phyloP scores from a whole-genome alignment of 768 basidiomycete species.

The Sutorius australiensis region DNA sequence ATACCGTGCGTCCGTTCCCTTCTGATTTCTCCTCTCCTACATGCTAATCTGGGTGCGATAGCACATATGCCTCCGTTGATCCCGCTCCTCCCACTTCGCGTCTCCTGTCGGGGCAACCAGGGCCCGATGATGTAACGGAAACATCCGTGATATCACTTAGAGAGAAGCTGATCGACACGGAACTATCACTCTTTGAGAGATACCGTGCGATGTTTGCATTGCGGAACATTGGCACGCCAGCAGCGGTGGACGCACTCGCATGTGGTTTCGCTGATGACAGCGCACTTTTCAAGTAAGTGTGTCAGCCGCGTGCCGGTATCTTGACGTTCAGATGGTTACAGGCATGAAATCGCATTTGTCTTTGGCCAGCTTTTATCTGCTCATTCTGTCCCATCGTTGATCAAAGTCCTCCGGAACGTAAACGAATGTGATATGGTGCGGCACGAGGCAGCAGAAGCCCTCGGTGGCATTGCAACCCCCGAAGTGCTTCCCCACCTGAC shows the following conservation, averaged over 20 bases:
- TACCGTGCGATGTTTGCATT: conserved; percentile 99
- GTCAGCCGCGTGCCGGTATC: not conserved
- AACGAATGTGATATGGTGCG: conserved; percentile 94
- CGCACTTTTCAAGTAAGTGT: conserved; percentile 84
- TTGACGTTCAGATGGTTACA: conserved; percentile 28
- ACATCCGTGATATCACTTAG: conserved; percentile 53
- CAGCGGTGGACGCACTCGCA: conserved; percentile 87
- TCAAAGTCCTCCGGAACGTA: conserved; percentile 68
- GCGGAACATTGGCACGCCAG: conserved; percentile 83
- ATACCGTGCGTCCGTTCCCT: conserved; percentile 33
- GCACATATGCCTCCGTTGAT: conserved; percentile 80
- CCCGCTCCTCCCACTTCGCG: conserved; percentile 79
- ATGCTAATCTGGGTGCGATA: conserved; percentile 24
- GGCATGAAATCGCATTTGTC: conserved; percentile 97
- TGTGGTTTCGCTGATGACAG: conserved; percentile 86
- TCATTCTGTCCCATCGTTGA: conserved; percentile 81
- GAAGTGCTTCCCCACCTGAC: conserved; percentile 84
- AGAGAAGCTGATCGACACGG: conserved; percentile 58
- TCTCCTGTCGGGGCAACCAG: conserved; percentile 52
- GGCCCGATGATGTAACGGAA: conserved; percentile 47
- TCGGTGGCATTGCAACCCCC: conserved; percentile 94
- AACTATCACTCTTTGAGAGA: conserved; percentile 78
- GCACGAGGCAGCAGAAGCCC: conserved; percentile 96
- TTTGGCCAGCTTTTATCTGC: conserved; percentile 93
- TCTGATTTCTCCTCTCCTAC: not conserved